A percentile compares a stretch with the other conserved stretches of the same genome.
These are phyloP conservation scores for Cajanus cajan DNA, from an alignment of 306 rosid genomes.

Conservation along the genomic window DNA sequence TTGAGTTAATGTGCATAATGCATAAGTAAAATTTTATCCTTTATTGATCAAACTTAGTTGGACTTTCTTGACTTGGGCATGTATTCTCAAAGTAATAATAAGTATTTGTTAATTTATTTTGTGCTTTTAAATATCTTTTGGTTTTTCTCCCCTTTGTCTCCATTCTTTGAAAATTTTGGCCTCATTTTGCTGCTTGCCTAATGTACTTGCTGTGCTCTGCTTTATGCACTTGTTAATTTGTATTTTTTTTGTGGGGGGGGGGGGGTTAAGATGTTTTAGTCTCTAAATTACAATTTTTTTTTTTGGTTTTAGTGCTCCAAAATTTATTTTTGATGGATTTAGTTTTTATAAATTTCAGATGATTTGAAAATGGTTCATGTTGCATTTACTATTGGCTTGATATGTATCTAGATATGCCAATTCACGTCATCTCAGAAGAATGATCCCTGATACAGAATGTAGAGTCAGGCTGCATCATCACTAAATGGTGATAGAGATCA, in stretches of 20 bases:
- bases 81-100: too few relatives aligned
- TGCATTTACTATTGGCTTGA: neutral
- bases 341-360: neutral
- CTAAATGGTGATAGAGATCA: neutral
- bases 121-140: neutral
- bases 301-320: neutral
- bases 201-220: neutral
- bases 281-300: too few relatives aligned
- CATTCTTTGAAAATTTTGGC: constrained; percentile 16
- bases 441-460: neutral
- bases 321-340: neutral
- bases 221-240: neutral
- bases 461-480: neutral
- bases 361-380: neutral
- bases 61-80: too few relatives aligned
- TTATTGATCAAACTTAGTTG: too few relatives aligned
- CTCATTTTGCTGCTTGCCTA: neutral
- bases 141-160: neutral
- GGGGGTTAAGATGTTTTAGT: neutral
- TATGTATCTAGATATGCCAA: neutral
- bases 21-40: too few relatives aligned
- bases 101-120: too few relatives aligned
- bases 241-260: neutral
- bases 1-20: too few relatives aligned
- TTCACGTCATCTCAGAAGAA: neutral